phyloP scores from a whole-genome alignment of 1,139 yeast species.

The Debaryomyces subglobosus region DNA sequence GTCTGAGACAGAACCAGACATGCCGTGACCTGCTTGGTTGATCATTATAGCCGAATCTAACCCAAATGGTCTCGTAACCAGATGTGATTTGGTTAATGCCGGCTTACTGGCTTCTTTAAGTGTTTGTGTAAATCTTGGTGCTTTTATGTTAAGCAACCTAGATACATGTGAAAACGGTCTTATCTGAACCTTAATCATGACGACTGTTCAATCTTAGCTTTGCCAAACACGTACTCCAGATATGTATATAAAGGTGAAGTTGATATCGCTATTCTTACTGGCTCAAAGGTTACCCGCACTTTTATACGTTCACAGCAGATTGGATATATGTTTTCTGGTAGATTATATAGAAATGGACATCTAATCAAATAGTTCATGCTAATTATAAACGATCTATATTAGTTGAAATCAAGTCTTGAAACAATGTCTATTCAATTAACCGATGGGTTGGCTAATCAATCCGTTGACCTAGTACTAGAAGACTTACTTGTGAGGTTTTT shows the following conservation, averaged over 20 bases:
- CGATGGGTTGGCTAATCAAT: constrained; percentile 57
- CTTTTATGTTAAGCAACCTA: constrained; percentile 9
- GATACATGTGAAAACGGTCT: background rate
- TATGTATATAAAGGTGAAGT: background rate
- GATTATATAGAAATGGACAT: background rate
- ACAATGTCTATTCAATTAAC: constrained; percentile 57
- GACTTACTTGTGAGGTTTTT: constrained; percentile 89
- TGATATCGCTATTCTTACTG: background rate
- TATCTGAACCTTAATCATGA: background rate
- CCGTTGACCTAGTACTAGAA: constrained; percentile 78
- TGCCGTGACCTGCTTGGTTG: constrained; percentile 19
- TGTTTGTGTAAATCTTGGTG: constrained; percentile 33
- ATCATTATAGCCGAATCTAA: constrained; percentile 35
- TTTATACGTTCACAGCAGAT: background rate
- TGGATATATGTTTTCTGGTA: constrained; percentile 2
- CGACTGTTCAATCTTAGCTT: background rate
- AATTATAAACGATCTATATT: constrained; percentile 8
- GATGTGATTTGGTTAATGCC: constrained; percentile 29
- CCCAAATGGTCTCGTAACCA: constrained; percentile 46
- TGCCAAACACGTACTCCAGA: background rate
- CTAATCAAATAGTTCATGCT: constrained; percentile 6
- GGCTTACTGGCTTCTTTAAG: constrained; percentile 32
- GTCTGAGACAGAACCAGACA: constrained; percentile 25
- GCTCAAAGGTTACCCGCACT: constrained; percentile 9
- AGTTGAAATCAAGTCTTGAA: constrained; percentile 7